Base-by-base conservation (phyloP, 352 stramenopile genomes). In the Porosira glacialis region DNA sequence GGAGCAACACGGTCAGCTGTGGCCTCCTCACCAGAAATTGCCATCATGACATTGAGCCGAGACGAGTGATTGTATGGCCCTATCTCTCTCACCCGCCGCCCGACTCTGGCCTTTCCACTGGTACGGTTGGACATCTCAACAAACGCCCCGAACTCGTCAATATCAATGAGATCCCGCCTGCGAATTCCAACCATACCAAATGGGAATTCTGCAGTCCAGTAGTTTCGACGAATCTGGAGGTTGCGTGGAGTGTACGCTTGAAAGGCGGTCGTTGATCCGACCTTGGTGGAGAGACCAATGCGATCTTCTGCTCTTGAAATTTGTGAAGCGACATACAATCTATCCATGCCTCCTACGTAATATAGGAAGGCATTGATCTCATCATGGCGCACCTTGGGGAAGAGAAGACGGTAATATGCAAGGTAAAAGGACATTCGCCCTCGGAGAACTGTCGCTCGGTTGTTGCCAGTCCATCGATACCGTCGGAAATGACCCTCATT, bases 301-400 rank as follows among this genome's bases (percentile, higher is more conserved):
- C 43, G 3, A 10, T 57, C 33, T 19, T 66, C 57, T 3, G 26
- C 5, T 27, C 57, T 15, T 2, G 57, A 27, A 17, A 66, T 66
- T 49, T 66, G 44, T n/a, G 30, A 49, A 0, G n/a, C 1, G 21
- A 30, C 38, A 39, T 56, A 66, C 22, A 57, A 66, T 17, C 28
- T 8, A n/a, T 50, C 33, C n/a, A 35, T 15, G 2, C 31, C 15
- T 57, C 17, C 48, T 1, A 43, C 44, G 39, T 50, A 57, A 45
- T 57, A 66, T 0, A 66, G 17, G 26, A 66, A 57, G n/a, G 35
- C 57, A 49, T 66, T 66, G 28, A 57, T 66, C 19, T 66, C 57
- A 6, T 3, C 30, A 5, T n/a, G 3, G 4, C 30, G 45, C 1
- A 30, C 43, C 39, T 57, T 56, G 15, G 57, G 57, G 30, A 49